Evolutionary conservation across 2,329 filamentous ascomycete genomes (phyloP).

Genomic region (Sordariomycetes sp.): DNA sequence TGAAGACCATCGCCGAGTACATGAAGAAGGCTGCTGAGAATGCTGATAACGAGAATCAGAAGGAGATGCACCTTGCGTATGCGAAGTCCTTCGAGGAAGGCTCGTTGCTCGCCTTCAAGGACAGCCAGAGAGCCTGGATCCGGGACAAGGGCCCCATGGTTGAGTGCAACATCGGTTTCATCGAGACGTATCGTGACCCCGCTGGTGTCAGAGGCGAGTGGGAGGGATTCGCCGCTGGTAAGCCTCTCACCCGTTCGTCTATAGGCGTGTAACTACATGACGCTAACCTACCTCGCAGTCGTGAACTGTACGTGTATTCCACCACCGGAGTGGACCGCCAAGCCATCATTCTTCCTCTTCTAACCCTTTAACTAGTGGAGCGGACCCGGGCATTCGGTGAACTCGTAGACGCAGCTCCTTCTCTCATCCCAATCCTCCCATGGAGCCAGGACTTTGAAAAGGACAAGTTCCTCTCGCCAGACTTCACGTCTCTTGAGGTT

Average conservation of each 20-base stretch:
- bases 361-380: conserved; percentile 41
- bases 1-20: conserved; percentile 57
- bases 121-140: conserved; percentile 74
- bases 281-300: conserved; percentile 20
- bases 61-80: conserved; percentile 64
- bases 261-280: not conserved
- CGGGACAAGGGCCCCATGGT: conserved; percentile 72
- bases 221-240: conserved; percentile 68
- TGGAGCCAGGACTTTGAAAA: conserved; percentile 90
- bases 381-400: conserved; percentile 79
- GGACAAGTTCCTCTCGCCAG: conserved; percentile 87
- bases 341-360: too few species aligned
- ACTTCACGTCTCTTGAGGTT: conserved; percentile 92
- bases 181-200: conserved; percentile 78
- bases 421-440: conserved; percentile 78
- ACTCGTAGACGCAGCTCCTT: conserved; percentile 70
- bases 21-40: conserved; percentile 59
- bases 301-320: conserved; percentile 51
- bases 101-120: conserved; percentile 67
- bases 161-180: conserved; percentile 74
- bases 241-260: conserved; percentile 7
- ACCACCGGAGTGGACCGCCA: not conserved
- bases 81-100: conserved; percentile 64
- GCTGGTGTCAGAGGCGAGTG: conserved; percentile 73
- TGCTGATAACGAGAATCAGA: conserved; percentile 63